These are phyloP conservation scores for Medicago ruthenica DNA, from an alignment of 306 rosid species.

Conservation along the genomic window DNA sequence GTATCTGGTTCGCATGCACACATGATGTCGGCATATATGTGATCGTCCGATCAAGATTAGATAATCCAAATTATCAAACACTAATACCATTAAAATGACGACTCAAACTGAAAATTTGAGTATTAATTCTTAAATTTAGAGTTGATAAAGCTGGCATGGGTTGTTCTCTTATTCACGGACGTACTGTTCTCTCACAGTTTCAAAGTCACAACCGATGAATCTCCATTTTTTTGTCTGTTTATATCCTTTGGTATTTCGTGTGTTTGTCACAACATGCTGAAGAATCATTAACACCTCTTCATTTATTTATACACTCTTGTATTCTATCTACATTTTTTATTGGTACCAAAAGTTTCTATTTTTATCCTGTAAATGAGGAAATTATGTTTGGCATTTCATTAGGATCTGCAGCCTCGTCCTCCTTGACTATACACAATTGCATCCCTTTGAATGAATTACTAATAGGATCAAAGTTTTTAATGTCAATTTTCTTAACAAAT, in stretches of 20 bases:
- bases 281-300: neutral
- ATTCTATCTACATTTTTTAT: too few species aligned
- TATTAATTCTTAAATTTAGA: neutral
- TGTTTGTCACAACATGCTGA: conserved; percentile 9
- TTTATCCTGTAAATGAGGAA: neutral
- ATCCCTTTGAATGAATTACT: neutral
- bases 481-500: neutral
- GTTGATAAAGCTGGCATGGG: neutral
- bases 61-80: too few species aligned
- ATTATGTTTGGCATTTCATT: neutral
- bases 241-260: neutral
- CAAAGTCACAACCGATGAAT: conserved; percentile 9
- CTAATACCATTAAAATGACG: neutral
- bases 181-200: conserved; percentile 34
- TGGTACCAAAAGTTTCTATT: too few species aligned
- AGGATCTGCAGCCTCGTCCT: neutral
- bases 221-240: conserved; percentile 21
- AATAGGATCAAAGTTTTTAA: too few species aligned
- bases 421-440: neutral
- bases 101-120: neutral
- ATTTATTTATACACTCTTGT: too few species aligned
- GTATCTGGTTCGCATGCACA: too few species aligned
- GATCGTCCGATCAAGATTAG: too few species aligned
- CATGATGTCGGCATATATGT: too few species aligned
- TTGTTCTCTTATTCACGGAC: conserved; percentile 44